phyloP scores from a whole-genome alignment of 768 basidiomycete species.

The Candolleomyces eurysporus region DNA sequence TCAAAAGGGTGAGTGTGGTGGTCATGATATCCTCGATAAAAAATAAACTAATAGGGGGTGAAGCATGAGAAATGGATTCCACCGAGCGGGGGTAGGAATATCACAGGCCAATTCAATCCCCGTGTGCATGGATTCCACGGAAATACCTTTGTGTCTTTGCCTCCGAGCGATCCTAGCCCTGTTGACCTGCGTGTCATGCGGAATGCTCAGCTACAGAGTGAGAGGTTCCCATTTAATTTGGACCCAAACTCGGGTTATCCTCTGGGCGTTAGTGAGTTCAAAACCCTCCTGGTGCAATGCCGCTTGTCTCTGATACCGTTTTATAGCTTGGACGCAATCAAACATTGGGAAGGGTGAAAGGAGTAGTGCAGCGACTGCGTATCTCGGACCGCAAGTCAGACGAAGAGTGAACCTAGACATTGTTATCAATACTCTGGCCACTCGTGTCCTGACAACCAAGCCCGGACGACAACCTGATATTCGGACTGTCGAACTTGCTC shows the following conservation, averaged over 20 bases:
- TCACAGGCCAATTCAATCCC: slow-evolving; percentile 33
- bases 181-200: slow-evolving; percentile 29
- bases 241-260: slow-evolving; percentile 43
- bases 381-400: not conserved
- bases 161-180: slow-evolving; percentile 25
- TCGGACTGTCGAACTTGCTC: not conserved
- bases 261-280: slow-evolving; percentile 36
- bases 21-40: too few species aligned
- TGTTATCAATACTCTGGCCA: not conserved
- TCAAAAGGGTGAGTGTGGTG: not conserved
- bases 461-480: not conserved
- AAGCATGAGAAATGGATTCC: slow-evolving; percentile 36
- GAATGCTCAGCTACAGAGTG: slow-evolving; percentile 26
- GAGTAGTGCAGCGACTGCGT: slow-evolving; percentile 18
- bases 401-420: not conserved
- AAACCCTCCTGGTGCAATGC: not conserved
- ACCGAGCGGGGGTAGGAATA: slow-evolving; percentile 37
- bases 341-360: slow-evolving; percentile 17
- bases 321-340: slow-evolving; percentile 18
- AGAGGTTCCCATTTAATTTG: slow-evolving; percentile 37
- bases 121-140: slow-evolving; percentile 34
- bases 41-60: too few species aligned
- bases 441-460: not conserved
- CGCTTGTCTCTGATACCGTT: not conserved
- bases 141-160: slow-evolving; percentile 27